Evolutionary conservation across 495 filamentous ascomycete genomes (phyloP).

Genomic region (Aspergillus bridgeri): DNA sequence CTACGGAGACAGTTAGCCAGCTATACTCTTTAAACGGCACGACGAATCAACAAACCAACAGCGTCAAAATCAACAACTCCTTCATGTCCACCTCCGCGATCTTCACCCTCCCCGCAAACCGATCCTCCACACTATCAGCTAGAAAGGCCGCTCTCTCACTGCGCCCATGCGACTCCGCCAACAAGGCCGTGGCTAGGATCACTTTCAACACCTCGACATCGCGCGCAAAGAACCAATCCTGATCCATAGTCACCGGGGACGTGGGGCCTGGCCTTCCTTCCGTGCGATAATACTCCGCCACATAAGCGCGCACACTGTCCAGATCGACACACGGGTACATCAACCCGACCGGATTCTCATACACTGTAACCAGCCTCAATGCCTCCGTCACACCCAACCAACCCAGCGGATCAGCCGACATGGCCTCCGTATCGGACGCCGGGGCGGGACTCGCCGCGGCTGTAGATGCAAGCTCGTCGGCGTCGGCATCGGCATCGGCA

Average conservation of each 20-base stretch:
- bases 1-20: conserved; percentile 28
- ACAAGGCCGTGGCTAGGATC: conserved; percentile 66
- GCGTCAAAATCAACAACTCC: conserved; percentile 63
- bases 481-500: no score
- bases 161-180: conserved; percentile 69
- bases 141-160: conserved; percentile 67
- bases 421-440: conserved; percentile 13
- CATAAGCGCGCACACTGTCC: conserved; percentile 50
- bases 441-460: conserved; percentile 19
- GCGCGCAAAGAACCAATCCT: conserved; percentile 57
- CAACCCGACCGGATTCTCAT: conserved; percentile 73
- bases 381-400: conserved; percentile 54
- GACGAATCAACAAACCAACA: conserved; percentile 52
- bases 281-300: conserved; percentile 52
- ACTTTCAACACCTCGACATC: conserved; percentile 74
- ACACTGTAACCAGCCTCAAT: conserved; percentile 63
- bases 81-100: conserved; percentile 62
- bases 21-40: background rate
- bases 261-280: conserved; percentile 52
- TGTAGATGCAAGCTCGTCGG: conserved; percentile 21
- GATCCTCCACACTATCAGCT: conserved; percentile 66
- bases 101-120: conserved; percentile 61
- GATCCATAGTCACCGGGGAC: conserved; percentile 46
- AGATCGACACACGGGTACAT: conserved; percentile 83
- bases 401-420: conserved; percentile 18